Evolutionary conservation across 371 early-diverging fungal species (phyloP), one percentile per base, ranked within the genome.

Genomic region (Thermomucor indicae-seudaticae): DNA sequence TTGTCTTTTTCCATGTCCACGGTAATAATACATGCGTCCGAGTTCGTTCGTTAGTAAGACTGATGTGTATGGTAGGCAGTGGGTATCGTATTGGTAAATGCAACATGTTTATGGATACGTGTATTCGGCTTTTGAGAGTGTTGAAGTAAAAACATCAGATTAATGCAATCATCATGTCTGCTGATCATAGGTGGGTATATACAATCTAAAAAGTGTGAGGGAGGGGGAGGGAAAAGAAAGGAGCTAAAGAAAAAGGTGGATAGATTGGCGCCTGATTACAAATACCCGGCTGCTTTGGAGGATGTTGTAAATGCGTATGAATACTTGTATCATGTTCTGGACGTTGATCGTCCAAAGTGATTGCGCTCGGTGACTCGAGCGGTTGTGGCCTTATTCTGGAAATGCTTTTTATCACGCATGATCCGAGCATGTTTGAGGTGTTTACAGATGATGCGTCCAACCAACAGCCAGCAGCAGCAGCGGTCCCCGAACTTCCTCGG

Each of bases 81-180:
- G 76, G 76, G 12, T 76, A 72, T 41, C 62, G 76, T 42, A 56
- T 76, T 6, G 76, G 76, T 4, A 67, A 49, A 31, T 64, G 68
- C 34, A 76, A 70, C 32, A 76, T 76, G 76, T 76, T 63, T 31
- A 67, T 72, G 70, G 76, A 72, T 32, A 64, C 66, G 20, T 57
- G 60, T n/a, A 62, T 76, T 42, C 59, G 58, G 22, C 70, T 69
- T 68, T 49, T 76, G 1, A 57, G 64, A 1, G 31, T 57, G 0
- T 43, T 76, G 0, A 70, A 72, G 47, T 61, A 64, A 16, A 65
- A 76, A 32, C 66, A 70, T 27, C 55, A 63, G 4, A n/a, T 76
- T 12, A 56, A 57, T 16, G 60, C 52, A 3, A 45, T 76, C 43
- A 70, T 76, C 51, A 76, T 76, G 72, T 60, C 68, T 11, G 65